Percentiles rank a stretch among this genome's conserved stretches.
These are phyloP conservation scores for Solanum bulbocastanum DNA, from an alignment of 257 asterid species.

Conservation along the genomic window DNA sequence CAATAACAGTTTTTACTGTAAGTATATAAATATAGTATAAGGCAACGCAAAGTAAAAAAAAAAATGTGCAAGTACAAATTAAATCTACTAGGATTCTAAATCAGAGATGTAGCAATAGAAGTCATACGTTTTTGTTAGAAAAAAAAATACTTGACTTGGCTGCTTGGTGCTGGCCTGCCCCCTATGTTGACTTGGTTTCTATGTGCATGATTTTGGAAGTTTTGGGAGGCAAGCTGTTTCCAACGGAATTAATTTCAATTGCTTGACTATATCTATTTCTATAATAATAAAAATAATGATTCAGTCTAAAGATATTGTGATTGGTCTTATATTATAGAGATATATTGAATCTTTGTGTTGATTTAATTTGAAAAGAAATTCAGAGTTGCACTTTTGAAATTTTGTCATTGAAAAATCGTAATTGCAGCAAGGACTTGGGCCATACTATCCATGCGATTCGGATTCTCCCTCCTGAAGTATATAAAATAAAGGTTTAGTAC, in stretches of 20 bases:
- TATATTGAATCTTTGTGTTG: neutral
- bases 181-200: constrained; percentile 20
- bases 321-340: neutral
- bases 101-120: neutral
- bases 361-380: neutral
- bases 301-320: neutral
- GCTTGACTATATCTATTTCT: neutral
- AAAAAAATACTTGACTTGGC: neutral
- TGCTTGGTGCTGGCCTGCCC: constrained; percentile 17
- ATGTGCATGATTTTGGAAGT: neutral
- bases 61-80: neutral
- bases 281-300: neutral
- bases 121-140: constrained; percentile 20
- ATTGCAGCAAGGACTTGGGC: neutral
- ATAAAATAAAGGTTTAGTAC: too few species aligned
- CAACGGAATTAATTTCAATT: neutral
- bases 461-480: neutral
- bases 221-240: neutral
- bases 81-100: neutral
- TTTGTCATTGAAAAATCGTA: neutral
- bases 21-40: neutral
- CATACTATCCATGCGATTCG: neutral
- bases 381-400: neutral
- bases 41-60: neutral
- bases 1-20: neutral